These are phyloP conservation scores for Mrakia frigida DNA, from an alignment of 768 basidiomycete genomes.

Conservation along the genomic window DNA sequence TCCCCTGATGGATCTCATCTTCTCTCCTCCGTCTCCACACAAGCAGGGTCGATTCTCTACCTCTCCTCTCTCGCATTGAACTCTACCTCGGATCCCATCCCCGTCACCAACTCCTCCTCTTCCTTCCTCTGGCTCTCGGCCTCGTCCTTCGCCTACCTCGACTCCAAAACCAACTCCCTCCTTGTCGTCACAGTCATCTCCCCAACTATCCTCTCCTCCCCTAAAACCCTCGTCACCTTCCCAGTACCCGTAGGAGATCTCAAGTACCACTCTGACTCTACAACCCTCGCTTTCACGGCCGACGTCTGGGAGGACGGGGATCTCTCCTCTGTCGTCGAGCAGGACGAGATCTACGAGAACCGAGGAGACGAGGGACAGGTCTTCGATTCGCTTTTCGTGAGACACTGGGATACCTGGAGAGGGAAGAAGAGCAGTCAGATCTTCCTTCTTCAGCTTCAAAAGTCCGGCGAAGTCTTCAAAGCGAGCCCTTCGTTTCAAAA, in stretches of 20 bases:
- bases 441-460: constrained; percentile 60
- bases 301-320: constrained; percentile 69
- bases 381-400: constrained; percentile 62
- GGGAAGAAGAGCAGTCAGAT: constrained; percentile 66
- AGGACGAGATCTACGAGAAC: constrained; percentile 61
- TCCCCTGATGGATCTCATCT: constrained; percentile 7
- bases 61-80: constrained; percentile 19
- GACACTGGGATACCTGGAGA: constrained; percentile 76
- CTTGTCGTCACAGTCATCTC: constrained; percentile 35
- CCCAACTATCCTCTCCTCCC: constrained; percentile 18
- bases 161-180: constrained; percentile 34
- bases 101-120: background rate
- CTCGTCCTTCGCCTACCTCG: constrained; percentile 34
- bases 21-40: constrained; percentile 19
- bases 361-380: constrained; percentile 68
- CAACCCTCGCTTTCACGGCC: constrained; percentile 62
- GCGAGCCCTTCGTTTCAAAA: background rate
- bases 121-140: constrained; percentile 37
- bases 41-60: constrained; percentile 14
- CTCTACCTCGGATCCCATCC: constrained; percentile 15
- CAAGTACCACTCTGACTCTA: background rate
- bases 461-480: constrained; percentile 37
- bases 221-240: constrained; percentile 28
- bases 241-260: constrained; percentile 52
- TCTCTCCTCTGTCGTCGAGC: constrained; percentile 55